A percentile compares a stretch with the other conserved stretches of the same genome.
Conservation (phyloP, 306 rosid genomes). For the Phaseolus lunatus region DNA sequence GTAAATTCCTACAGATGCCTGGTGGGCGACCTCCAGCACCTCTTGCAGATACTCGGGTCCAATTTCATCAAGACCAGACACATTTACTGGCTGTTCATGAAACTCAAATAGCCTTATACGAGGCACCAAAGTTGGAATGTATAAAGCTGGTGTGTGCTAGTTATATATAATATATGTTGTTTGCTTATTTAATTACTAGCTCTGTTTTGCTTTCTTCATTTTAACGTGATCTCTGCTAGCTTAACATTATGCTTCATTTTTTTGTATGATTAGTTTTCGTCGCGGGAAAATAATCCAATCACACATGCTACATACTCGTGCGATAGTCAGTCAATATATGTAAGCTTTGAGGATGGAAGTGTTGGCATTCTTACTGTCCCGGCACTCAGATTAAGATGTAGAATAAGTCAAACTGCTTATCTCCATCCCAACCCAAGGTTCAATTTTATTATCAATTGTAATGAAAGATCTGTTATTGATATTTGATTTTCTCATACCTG, state of each 20-base stretch:
- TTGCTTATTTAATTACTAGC: slow-evolving; percentile 21
- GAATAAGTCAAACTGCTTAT: slow-evolving; percentile 82
- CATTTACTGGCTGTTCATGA: slow-evolving; percentile 94
- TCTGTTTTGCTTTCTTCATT: slow-evolving; percentile 36
- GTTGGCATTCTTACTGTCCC: slow-evolving; percentile 85
- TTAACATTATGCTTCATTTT: slow-evolving; percentile 31
- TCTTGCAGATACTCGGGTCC: slow-evolving; percentile 89
- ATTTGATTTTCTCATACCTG: slow-evolving; percentile 20
- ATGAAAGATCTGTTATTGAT: slow-evolving; percentile 22
- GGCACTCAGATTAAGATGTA: slow-evolving; percentile 85
- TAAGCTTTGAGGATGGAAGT: slow-evolving; percentile 95
- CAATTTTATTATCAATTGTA: slow-evolving; percentile 32
- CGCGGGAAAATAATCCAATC: slow-evolving; percentile 86
- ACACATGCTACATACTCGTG: slow-evolving; percentile 97
- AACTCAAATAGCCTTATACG: slow-evolving; percentile 92
- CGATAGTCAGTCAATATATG: slow-evolving; percentile 87
- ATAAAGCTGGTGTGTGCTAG: slow-evolving; percentile 79
- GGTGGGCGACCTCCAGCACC: slow-evolving; percentile 76
- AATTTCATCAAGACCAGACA: slow-evolving; percentile 90
- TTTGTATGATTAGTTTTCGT: slow-evolving; percentile 61
- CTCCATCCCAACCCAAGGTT: slow-evolving; percentile 89
- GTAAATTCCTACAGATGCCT: slow-evolving; percentile 77
- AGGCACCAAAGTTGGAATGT: slow-evolving; percentile 92
- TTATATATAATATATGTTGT: not conserved
- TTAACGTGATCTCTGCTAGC: slow-evolving; percentile 38